Evolutionary conservation across 371 early-diverging fungal species (phyloP).

Genomic region (Massospora cicadina): DNA sequence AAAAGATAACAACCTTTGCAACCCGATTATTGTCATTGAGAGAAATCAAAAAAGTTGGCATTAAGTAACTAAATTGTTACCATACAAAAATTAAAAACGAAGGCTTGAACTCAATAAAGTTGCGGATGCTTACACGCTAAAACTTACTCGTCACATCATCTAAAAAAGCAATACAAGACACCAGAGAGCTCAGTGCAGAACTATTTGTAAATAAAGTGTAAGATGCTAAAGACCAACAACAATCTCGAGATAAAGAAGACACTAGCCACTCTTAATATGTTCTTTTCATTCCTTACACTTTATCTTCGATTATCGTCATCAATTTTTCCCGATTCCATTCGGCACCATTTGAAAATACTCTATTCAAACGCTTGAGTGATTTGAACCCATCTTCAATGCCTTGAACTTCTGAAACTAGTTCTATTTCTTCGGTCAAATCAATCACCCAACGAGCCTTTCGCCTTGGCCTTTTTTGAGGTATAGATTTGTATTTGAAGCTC

Average conservation of each 20-base stretch:
- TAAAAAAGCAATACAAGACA: neutral
- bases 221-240: no score
- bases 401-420: neutral
- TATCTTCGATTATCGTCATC: neutral
- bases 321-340: neutral
- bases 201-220: neutral
- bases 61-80: no score
- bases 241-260: no score
- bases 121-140: no score
- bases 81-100: no score
- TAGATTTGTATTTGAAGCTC: neutral
- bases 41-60: no score
- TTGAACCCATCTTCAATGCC: neutral
- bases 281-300: neutral
- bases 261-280: neutral
- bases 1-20: no score
- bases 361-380: neutral
- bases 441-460: neutral
- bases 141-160: neutral
- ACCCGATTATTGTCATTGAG: no score
- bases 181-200: neutral
- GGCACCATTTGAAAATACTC: neutral
- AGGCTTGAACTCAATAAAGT: no score
- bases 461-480: neutral
- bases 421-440: neutral